A percentile compares a stretch with the other conserved stretches of the same genome.
These are phyloP conservation scores for Mucor plumbeus DNA, from an alignment of 371 early-diverging fungal genomes.

Conservation along the genomic window DNA sequence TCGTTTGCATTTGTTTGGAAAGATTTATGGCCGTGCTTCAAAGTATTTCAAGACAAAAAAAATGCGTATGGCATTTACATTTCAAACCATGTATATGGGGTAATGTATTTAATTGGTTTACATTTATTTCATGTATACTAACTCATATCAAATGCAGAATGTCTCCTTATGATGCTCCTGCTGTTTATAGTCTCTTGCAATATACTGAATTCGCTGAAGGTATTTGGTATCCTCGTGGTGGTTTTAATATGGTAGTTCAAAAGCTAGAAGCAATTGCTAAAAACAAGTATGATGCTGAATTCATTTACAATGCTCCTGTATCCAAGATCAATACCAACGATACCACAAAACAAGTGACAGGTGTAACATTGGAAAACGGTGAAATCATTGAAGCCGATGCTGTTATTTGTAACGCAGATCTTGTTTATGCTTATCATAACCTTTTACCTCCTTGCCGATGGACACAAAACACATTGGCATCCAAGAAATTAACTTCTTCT, in stretches of 20 bases:
- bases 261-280: conserved; percentile 57
- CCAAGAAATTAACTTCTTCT: conserved; percentile 61
- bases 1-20: conserved; percentile 55
- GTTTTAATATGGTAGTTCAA: conserved; percentile 65
- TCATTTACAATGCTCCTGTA: conserved; percentile 54
- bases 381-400: conserved; percentile 58
- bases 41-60: conserved; percentile 62
- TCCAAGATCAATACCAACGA: conserved; percentile 50
- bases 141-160: conserved; percentile 49
- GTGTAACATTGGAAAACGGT: conserved; percentile 59
- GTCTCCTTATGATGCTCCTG: conserved; percentile 73
- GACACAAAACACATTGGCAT: conserved; percentile 41
- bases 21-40: conserved; percentile 54
- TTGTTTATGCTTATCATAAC: conserved; percentile 63
- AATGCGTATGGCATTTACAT: conserved; percentile 70
- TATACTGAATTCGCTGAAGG: conserved; percentile 71
- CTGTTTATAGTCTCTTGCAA: conserved; percentile 63
- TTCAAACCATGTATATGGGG: conserved; percentile 69
- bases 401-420: conserved; percentile 68
- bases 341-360: conserved; percentile 42
- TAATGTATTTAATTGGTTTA: conserved; percentile 21
- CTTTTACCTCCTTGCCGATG: conserved; percentile 59
- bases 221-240: conserved; percentile 71
- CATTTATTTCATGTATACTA: neutral
- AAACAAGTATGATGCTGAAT: conserved; percentile 52